Conservation (phyloP, 129 eudicot species). For the Gnaphalium uliginosum region DNA sequence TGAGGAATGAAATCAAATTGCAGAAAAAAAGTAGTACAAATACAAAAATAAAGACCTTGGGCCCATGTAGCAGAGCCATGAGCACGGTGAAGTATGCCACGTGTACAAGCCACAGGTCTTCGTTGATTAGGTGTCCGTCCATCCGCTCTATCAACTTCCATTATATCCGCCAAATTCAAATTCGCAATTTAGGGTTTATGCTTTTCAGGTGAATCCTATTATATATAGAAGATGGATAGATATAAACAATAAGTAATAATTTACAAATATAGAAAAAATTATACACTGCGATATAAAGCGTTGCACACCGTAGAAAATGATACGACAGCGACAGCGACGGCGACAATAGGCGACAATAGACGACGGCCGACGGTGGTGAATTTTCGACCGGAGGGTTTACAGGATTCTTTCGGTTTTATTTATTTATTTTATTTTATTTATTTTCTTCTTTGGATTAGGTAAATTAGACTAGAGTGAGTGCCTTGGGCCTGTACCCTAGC, state of each 20-base stretch:
- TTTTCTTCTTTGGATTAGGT: no score
- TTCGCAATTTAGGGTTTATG: background rate
- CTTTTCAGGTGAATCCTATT: background rate
- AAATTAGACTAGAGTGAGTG: no score
- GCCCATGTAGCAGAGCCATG: constrained; percentile 96
- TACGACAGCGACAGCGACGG: background rate
- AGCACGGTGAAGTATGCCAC: constrained; percentile 73
- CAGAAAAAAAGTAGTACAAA: background rate
- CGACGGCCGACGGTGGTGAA: background rate
- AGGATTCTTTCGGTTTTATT: background rate
- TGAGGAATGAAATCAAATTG: background rate
- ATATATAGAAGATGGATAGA: background rate
- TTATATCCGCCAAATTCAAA: constrained; percentile 7
- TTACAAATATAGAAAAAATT: no score
- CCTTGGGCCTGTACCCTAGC: no score
- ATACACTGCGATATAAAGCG: background rate
- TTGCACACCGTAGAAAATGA: background rate
- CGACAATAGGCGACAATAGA: background rate
- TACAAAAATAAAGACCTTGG: constrained; percentile 49
- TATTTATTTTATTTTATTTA: no score
- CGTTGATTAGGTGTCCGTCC: constrained; percentile 70
- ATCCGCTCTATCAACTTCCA: constrained; percentile 77
- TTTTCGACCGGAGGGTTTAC: background rate
- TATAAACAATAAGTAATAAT: no score
- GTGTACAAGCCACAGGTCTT: constrained; percentile 70